A percentile compares a stretch with the other conserved stretches of the same genome.
Conservation (phyloP, 768 basidiomycete genomes). For the Favolaschia claudopus region DNA sequence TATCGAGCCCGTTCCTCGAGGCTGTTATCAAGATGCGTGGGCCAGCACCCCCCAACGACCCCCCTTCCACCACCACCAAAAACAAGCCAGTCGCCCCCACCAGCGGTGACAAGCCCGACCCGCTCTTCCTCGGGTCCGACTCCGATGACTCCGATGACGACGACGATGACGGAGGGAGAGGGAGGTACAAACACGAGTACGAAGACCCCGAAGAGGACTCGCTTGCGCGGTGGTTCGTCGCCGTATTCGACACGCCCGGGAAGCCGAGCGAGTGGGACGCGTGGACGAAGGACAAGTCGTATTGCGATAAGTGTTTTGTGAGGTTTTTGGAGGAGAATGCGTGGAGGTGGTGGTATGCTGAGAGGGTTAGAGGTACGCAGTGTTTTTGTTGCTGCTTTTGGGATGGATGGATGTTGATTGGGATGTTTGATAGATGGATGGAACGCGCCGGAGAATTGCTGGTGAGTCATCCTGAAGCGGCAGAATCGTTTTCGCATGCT, state of each 20-base stretch:
- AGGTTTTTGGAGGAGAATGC: slow-evolving; percentile 15
- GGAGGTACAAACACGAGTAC: too few species aligned
- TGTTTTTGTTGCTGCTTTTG: background rate
- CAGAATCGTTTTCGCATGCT: background rate
- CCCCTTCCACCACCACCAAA: background rate
- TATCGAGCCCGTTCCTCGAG: background rate
- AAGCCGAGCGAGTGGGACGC: background rate
- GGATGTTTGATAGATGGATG: slow-evolving; percentile 2
- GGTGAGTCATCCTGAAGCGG: slow-evolving; percentile 9
- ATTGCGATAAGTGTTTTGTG: slow-evolving; percentile 12
- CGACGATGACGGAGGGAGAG: background rate
- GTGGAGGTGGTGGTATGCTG: slow-evolving; percentile 11
- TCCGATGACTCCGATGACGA: background rate
- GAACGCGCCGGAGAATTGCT: slow-evolving; percentile 22
- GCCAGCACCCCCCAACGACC: background rate
- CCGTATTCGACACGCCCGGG: background rate
- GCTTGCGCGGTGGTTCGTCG: background rate
- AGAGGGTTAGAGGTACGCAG: background rate
- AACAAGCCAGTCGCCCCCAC: too few species aligned
- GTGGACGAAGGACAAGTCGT: background rate
- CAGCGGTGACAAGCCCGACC: too few species aligned
- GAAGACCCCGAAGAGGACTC: too few species aligned
- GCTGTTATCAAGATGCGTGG: background rate
- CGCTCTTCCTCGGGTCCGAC: too few species aligned
- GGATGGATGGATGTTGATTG: background rate